Evolutionary conservation across 176 grass and related monocot species (phyloP).

Genomic region (Elymus sibiricus): DNA sequence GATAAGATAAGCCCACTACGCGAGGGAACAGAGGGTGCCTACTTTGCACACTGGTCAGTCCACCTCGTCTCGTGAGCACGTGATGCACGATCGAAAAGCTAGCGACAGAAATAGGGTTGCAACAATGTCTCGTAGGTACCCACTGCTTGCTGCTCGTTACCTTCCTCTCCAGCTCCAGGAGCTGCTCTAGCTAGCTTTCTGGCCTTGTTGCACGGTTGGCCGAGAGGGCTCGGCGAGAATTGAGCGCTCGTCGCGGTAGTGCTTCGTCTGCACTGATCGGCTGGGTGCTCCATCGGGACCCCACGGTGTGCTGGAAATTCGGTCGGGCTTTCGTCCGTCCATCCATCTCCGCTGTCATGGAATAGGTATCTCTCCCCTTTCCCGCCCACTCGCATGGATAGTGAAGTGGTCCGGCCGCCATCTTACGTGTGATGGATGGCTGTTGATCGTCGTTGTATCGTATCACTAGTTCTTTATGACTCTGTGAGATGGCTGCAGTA

Average conservation of each 20-base stretch:
- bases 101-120: slow-evolving; percentile 1
- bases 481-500: background rate
- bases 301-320: too few species aligned
- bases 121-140: too few species aligned
- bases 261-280: background rate
- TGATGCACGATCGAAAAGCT: background rate
- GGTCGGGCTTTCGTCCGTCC: slow-evolving; percentile 21
- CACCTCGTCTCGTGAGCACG: too few species aligned
- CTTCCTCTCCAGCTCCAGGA: background rate
- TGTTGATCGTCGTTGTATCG: background rate
- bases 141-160: too few species aligned
- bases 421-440: background rate
- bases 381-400: background rate
- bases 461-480: background rate
- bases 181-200: background rate
- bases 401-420: too few species aligned
- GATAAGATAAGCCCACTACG: background rate
- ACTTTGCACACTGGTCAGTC: background rate
- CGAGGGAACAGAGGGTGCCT: background rate
- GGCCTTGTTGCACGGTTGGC: too few species aligned
- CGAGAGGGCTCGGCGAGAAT: too few species aligned
- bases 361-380: background rate
- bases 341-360: background rate
- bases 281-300: background rate
- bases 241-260: background rate